Evolutionary conservation across 2,329 filamentous ascomycete species (phyloP).

Genomic region (Botryosphaeria agaves): DNA sequence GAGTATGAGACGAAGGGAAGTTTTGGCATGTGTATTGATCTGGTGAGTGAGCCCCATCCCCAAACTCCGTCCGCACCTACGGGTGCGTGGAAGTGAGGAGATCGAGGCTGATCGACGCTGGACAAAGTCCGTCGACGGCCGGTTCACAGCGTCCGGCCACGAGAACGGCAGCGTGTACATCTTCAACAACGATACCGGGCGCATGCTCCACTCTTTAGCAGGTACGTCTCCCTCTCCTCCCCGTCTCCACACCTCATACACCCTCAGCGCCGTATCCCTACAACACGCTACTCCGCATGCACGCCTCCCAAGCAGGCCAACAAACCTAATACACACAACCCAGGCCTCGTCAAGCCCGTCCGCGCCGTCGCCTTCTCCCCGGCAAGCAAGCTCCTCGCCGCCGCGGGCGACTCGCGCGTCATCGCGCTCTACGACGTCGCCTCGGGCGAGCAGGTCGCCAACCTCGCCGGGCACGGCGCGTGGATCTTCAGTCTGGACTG

Average conservation of each 20-base stretch:
- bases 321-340: not conserved
- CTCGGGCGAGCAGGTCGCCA: constrained; percentile 83
- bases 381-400: constrained; percentile 65
- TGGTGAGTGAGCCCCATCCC: constrained; percentile 30
- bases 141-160: constrained; percentile 79
- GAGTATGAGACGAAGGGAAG: constrained; percentile 86
- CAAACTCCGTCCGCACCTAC: no score
- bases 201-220: constrained; percentile 70
- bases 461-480: constrained; percentile 58
- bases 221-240: constrained; percentile 27
- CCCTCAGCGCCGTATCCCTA: not conserved
- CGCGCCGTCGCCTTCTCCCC: constrained; percentile 80
- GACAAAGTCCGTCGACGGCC: constrained; percentile 60
- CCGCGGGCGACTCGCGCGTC: constrained; percentile 73
- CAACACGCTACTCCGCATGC: no score
- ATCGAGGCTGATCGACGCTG: no score
- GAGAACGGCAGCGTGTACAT: constrained; percentile 85
- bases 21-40: constrained; percentile 76
- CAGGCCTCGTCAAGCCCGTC: constrained; percentile 73
- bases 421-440: constrained; percentile 86
- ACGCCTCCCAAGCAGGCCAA: constrained; percentile 8
- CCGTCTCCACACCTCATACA: constrained; percentile 3
- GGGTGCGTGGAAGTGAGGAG: no score
- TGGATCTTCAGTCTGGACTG: constrained; percentile 90
- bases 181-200: constrained; percentile 81